phyloP scores from a whole-genome alignment of 331 rosid species.

The Arachis monticola region DNA sequence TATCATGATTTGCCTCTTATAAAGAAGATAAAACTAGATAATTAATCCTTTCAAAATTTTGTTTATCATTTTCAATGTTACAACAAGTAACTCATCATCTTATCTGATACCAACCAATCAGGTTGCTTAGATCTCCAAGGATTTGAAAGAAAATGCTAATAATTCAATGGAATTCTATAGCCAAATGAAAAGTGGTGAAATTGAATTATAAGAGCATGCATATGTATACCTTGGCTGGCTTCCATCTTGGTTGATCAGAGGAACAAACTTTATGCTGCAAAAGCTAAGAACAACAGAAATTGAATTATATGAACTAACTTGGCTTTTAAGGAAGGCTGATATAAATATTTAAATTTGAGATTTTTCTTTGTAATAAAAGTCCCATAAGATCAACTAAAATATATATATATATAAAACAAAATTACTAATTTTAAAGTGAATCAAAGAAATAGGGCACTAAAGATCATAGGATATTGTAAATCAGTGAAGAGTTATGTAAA shows the following conservation, averaged over 20 bases:
- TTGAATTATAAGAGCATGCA: slow-evolving; percentile 15
- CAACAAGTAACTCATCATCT: not conserved
- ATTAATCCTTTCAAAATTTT: not conserved
- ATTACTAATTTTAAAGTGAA: too few relatives aligned
- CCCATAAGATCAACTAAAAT: too few relatives aligned
- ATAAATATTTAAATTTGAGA: too few relatives aligned
- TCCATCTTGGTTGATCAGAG: slow-evolving; percentile 38
- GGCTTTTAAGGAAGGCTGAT: not conserved
- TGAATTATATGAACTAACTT: slow-evolving; percentile 4
- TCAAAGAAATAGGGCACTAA: too few relatives aligned
- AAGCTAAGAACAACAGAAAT: slow-evolving; percentile 1
- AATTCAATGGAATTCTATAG: too few relatives aligned
- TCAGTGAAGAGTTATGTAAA: too few relatives aligned
- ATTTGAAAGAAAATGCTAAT: slow-evolving; percentile 13
- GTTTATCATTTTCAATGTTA: not conserved
- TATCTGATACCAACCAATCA: not conserved
- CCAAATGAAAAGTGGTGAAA: not conserved
- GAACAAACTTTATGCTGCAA: slow-evolving; percentile 17
- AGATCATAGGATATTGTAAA: too few relatives aligned
- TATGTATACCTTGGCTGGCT: slow-evolving; percentile 32
- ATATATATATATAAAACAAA: too few relatives aligned
- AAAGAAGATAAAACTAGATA: not conserved
- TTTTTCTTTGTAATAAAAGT: too few relatives aligned
- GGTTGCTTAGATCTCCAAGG: not conserved
- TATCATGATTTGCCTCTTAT: not conserved